Evolutionary conservation across 73 alveolate genomes (phyloP).

Genomic region (Blepharisma japonicum): DNA sequence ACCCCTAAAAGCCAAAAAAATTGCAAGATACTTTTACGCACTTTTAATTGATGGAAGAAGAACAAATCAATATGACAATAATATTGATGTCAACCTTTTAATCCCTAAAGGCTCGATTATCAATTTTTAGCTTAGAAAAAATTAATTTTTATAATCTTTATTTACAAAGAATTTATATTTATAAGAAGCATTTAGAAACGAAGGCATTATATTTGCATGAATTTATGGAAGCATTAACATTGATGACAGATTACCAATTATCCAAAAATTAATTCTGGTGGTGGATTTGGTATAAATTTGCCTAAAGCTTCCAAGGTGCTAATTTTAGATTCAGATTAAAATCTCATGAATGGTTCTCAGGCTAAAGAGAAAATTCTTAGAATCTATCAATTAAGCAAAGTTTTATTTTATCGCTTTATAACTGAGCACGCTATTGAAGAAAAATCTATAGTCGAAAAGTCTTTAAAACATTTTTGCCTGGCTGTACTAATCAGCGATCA

Average conservation of each 20-base stretch:
- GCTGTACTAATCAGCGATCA: not conserved
- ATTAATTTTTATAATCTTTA: no score
- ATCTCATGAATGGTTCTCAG: conserved; percentile 96
- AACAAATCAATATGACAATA: no score
- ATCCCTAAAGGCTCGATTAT: no score
- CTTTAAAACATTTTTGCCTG: conserved; percentile 50
- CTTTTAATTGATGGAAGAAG: no score
- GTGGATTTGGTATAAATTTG: conserved; percentile 98
- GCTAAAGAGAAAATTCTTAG: conserved; percentile 99
- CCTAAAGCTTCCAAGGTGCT: conserved; percentile 99
- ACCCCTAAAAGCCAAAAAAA: no score
- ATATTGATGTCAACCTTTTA: no score
- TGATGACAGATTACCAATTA: conserved; percentile 24
- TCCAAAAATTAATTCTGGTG: conserved; percentile 39
- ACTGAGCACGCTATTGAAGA: conserved; percentile 92
- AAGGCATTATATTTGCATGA: no score
- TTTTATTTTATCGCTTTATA: conserved; percentile 92
- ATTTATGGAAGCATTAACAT: conserved; percentile 69
- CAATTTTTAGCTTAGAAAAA: no score
- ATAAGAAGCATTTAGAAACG: conserved; percentile 40
- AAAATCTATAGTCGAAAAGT: conserved; percentile 87
- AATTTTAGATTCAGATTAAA: conserved; percentile 99
- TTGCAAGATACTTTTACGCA: no score
- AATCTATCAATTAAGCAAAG: conserved; percentile 93
- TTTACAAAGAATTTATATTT: no score